Base-by-base conservation (phyloP, 148 eudicot species). In the Dianthus caryophyllus region DNA sequence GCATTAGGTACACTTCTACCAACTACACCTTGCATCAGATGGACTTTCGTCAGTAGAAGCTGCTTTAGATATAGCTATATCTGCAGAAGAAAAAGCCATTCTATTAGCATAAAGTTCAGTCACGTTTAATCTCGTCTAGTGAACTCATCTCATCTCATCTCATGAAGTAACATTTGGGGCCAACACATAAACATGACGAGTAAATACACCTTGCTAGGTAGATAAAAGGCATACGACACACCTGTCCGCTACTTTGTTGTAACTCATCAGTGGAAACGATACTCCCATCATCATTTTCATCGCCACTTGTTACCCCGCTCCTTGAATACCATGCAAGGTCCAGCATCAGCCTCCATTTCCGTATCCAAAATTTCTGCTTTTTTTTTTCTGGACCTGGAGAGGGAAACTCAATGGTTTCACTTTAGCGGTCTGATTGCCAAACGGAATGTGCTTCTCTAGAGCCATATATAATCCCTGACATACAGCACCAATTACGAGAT, bases 271-370 rank as follows among this genome's bases (percentile, higher is more conserved):
- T 14, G 99, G 99, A 64, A 86, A 79, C 21, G 99, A 94, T n/a
- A 73, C 75, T 33, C 51, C 99, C 99, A 77, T 94, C 84, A 70
- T 94, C 97, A 79, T 94, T 76, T 82, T 94, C 97, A 78, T 94
- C 87, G 62, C 96, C 90, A 64, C 90, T 90, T 57, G 48, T 84
- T 30, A 38, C 54, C 72, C 99, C 93, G 66, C 80, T 79, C 68
- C 96, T 84, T 54, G 99, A 94, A 79, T 90, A 94, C 99, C 99
- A 94, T 24, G 99, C 85, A 78, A 90, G 99, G 73, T 84, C 90
- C 92, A 52, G 78, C 72, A 65, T 86, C 87, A 66, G 83, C 82
- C 74, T 84, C 90, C 71, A 65, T 64, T 36, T 65, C 73, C 17
- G 78, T 59, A 77, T 79, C 77, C 60, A 64, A 67, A 60, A 49